phyloP scores from a whole-genome alignment of 805 yeast species.

The Starmera quercuum region DNA sequence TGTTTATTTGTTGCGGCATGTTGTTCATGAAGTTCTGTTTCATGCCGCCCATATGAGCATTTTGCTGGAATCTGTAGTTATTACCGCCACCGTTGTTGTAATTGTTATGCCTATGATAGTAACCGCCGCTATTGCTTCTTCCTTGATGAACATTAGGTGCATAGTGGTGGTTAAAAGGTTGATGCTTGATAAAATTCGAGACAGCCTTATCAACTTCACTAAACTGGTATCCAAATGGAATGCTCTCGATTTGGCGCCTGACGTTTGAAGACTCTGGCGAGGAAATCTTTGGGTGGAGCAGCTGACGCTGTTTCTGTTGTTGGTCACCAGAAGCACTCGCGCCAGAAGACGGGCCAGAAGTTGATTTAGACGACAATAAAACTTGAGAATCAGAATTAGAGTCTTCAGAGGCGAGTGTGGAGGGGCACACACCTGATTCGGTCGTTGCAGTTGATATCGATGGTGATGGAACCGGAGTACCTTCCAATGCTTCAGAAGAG shows the following conservation, averaged over 20 bases:
- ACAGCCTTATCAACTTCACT: constrained; percentile 22
- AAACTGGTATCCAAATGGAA: constrained; percentile 18
- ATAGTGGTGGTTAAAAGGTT: constrained; percentile 22
- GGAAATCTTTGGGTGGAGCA: neutral
- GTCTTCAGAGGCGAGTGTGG: too few relatives aligned
- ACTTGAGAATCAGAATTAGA: too few relatives aligned
- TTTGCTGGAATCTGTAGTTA: constrained; percentile 12
- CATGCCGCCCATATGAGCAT: constrained; percentile 2
- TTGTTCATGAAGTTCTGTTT: constrained; percentile 1
- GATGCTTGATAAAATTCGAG: constrained; percentile 21
- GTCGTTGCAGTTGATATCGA: too few relatives aligned
- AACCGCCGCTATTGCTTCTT: constrained; percentile 5
- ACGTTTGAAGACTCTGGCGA: neutral
- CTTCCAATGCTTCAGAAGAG: too few relatives aligned
- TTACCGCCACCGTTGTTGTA: neutral
- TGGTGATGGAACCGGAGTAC: too few relatives aligned
- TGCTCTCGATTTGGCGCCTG: constrained; percentile 8
- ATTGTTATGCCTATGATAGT: neutral
- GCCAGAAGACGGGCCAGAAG: too few relatives aligned
- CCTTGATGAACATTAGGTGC: constrained; percentile 21
- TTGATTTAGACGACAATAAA: too few relatives aligned
- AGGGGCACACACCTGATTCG: too few relatives aligned
- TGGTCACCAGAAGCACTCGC: too few relatives aligned
- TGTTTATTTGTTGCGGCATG: constrained; percentile 1
- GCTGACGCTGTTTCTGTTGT: too few relatives aligned